Percentiles rank a stretch among this genome's conserved stretches.
Conservation (phyloP, 2,329 filamentous ascomycete species). For the Helicocarpus griseus region DNA sequence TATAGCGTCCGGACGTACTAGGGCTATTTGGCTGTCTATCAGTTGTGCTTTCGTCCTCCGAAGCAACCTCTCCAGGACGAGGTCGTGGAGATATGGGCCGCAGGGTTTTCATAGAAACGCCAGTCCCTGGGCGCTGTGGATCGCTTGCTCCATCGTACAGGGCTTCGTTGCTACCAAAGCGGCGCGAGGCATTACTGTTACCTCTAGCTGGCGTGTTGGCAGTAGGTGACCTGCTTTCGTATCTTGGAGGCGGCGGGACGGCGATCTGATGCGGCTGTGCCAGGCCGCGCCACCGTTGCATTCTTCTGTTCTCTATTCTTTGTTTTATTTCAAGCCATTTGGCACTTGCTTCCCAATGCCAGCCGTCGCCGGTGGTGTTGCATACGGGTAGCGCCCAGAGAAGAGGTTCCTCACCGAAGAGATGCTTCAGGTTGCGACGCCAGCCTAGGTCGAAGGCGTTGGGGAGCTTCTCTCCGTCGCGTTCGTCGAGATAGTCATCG, state of each 20-base stretch:
- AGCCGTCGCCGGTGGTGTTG: slow-evolving; percentile 85
- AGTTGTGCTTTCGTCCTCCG: slow-evolving; percentile 18
- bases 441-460: slow-evolving; percentile 89
- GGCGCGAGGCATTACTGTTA: background rate
- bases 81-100: slow-evolving; percentile 30
- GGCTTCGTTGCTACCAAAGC: background rate
- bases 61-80: slow-evolving; percentile 26
- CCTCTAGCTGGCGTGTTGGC: background rate
- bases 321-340: slow-evolving; percentile 68
- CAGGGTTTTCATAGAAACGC: slow-evolving; percentile 35
- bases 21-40: slow-evolving; percentile 4
- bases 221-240: slow-evolving; percentile 19
- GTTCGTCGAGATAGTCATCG: slow-evolving; percentile 75
- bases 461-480: slow-evolving; percentile 77
- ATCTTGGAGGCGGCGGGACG: slow-evolving; percentile 8
- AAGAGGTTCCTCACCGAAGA: slow-evolving; percentile 64
- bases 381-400: slow-evolving; percentile 74
- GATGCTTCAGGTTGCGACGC: slow-evolving; percentile 65
- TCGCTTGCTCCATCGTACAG: background rate
- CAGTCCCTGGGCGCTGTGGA: slow-evolving; percentile 26
- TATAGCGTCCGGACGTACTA: background rate
- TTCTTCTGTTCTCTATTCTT: slow-evolving; percentile 37
- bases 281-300: slow-evolving; percentile 21
- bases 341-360: slow-evolving; percentile 80
- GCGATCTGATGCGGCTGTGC: slow-evolving; percentile 20